These are phyloP conservation scores for Paramecium bursaria DNA, from an alignment of 73 alveolate species.

Conservation along the genomic window DNA sequence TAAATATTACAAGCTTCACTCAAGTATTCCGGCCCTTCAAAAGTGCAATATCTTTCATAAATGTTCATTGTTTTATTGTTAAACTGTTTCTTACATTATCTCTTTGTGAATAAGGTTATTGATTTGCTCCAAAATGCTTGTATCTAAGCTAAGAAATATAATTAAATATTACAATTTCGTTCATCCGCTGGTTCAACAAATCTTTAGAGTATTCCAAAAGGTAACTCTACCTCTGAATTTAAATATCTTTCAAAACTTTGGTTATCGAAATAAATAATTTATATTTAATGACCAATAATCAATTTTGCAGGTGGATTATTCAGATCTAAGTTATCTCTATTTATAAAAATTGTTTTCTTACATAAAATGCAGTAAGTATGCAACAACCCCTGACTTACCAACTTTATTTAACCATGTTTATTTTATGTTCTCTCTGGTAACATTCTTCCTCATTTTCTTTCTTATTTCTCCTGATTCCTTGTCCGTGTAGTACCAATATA, in stretches of 20 bases:
- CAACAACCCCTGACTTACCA: constrained; percentile 56
- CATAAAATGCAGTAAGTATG: constrained; percentile 49
- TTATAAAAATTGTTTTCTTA: background rate
- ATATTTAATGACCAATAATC: constrained; percentile 23
- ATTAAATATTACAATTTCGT: constrained; percentile 6
- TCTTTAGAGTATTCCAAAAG: constrained; percentile 56
- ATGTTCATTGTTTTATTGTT: constrained; percentile 34
- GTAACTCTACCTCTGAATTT: constrained; percentile 9
- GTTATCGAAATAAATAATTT: constrained; percentile 34
- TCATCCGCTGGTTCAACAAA: constrained; percentile 55
- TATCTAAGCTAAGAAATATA: constrained; percentile 17
- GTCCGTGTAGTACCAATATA: constrained; percentile 56
- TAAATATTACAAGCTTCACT: constrained; percentile 58
- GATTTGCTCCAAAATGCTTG: constrained; percentile 59
- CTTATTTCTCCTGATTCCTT: constrained; percentile 47
- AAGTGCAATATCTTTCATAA: constrained; percentile 42
- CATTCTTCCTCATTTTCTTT: constrained; percentile 46
- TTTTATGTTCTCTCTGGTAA: constrained; percentile 47
- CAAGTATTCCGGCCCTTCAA: constrained; percentile 59
- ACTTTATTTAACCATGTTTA: constrained; percentile 38
- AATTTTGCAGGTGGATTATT: constrained; percentile 42
- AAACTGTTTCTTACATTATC: constrained; percentile 4
- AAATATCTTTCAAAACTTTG: constrained; percentile 4
- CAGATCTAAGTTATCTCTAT: constrained; percentile 51
- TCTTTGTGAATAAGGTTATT: constrained; percentile 43